A percentile compares a stretch with the other conserved stretches of the same genome.
Conservation (phyloP, 192 early-diverging fungal genomes). For the Lobosporangium transversale region DNA sequence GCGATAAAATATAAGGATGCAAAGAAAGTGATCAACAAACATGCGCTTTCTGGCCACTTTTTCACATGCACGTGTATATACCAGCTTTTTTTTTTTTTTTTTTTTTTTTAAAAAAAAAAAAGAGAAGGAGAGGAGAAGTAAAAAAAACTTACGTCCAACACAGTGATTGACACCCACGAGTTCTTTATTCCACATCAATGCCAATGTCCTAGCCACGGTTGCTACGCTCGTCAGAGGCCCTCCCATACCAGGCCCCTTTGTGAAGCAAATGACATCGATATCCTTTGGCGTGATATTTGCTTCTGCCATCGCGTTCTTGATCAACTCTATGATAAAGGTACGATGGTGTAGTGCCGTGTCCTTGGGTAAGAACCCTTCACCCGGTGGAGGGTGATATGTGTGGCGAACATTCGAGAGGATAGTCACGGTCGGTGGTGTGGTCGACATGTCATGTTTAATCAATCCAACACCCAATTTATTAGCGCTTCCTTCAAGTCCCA, state of each 20-base stretch:
- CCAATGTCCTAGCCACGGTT: constrained; percentile 90
- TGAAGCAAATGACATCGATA: constrained; percentile 94
- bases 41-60: too few species aligned
- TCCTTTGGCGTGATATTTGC: constrained; percentile 79
- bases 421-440: constrained; percentile 65
- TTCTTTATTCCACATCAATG: constrained; percentile 91
- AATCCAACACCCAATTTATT: constrained; percentile 98
- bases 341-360: constrained; percentile 97
- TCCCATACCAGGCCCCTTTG: constrained; percentile 99
- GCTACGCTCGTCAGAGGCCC: constrained; percentile 93
- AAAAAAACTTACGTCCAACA: constrained; percentile 76
- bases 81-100: too few species aligned
- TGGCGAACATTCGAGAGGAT: constrained; percentile 90
- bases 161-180: constrained; percentile 98
- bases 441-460: constrained; percentile 76
- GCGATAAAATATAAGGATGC: too few species aligned
- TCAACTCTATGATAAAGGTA: constrained; percentile 73
- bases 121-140: neutral
- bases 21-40: too few species aligned
- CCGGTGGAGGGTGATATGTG: constrained; percentile 97
- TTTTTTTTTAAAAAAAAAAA: neutral
- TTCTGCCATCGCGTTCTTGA: constrained; percentile 79
- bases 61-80: too few species aligned
- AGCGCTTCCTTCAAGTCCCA: constrained; percentile 90
- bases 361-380: constrained; percentile 93